These are phyloP conservation scores for Fusarium scirpi DNA, from an alignment of 2,329 filamentous ascomycete genomes.

Conservation along the genomic window DNA sequence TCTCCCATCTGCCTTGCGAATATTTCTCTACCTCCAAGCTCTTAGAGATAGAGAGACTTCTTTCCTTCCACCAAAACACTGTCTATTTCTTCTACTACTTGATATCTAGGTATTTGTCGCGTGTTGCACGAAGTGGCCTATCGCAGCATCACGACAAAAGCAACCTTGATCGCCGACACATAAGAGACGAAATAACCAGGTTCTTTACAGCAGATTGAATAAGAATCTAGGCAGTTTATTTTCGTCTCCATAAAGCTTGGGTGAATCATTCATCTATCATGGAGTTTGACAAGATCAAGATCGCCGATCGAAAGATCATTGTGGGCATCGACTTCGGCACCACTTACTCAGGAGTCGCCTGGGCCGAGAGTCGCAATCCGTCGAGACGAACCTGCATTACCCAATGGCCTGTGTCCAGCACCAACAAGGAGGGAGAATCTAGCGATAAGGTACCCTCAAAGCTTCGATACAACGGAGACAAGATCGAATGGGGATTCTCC, in stretches of 20 bases:
- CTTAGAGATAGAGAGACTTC: neutral
- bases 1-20: neutral
- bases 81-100: neutral
- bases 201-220: neutral
- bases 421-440: slow-evolving; percentile 51
- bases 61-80: neutral
- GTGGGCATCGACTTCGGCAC: slow-evolving; percentile 67
- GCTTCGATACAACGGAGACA: slow-evolving; percentile 54
- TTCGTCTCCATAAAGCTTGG: neutral
- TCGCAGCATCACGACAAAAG: neutral
- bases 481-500: slow-evolving; percentile 61
- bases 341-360: slow-evolving; percentile 65
- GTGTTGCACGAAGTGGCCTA: neutral
- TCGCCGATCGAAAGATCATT: slow-evolving; percentile 57
- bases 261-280: slow-evolving; percentile 37
- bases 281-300: slow-evolving; percentile 54
- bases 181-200: neutral
- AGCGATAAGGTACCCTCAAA: slow-evolving; percentile 62
- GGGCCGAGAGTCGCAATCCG: slow-evolving; percentile 57
- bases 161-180: neutral
- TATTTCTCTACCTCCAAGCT: neutral
- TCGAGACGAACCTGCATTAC: slow-evolving; percentile 54
- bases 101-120: no score
- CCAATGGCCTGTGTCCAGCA: slow-evolving; percentile 57
- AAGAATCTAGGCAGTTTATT: neutral